phyloP scores from a whole-genome alignment of 106 monocot species.

The Apostasia ramifera region DNA sequence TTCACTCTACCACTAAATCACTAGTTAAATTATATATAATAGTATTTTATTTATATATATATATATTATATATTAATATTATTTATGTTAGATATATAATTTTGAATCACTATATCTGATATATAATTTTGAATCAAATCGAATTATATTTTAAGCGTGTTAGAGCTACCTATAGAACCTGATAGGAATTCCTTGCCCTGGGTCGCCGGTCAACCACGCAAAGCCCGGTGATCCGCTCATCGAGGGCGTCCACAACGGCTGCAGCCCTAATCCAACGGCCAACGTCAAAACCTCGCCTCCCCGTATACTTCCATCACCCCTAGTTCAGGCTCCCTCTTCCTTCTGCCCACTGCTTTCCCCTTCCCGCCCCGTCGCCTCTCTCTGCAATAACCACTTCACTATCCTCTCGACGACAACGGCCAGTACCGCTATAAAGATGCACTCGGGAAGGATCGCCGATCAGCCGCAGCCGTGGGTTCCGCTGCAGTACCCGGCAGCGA shows the following conservation, averaged over 20 bases:
- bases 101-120: too few species aligned
- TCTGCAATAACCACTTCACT: background rate
- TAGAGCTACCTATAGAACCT: too few species aligned
- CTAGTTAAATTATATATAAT: too few species aligned
- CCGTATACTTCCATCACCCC: too few species aligned
- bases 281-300: background rate
- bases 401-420: background rate
- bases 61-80: too few species aligned
- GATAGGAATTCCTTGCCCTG: too few species aligned
- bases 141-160: too few species aligned
- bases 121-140: too few species aligned
- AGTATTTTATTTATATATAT: too few species aligned
- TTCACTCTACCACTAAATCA: too few species aligned
- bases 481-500: constrained; percentile 33
- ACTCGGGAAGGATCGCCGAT: background rate
- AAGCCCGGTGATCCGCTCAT: constrained; percentile 3
- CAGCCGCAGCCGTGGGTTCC: constrained; percentile 34
- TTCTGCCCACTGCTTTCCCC: background rate
- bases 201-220: background rate
- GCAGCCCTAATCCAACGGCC: background rate
- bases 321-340: background rate
- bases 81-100: too few species aligned
- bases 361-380: background rate
- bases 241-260: background rate
- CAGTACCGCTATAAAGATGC: background rate